phyloP scores from a whole-genome alignment of 345 rosid genomes.

The Corchorus capsularis region DNA sequence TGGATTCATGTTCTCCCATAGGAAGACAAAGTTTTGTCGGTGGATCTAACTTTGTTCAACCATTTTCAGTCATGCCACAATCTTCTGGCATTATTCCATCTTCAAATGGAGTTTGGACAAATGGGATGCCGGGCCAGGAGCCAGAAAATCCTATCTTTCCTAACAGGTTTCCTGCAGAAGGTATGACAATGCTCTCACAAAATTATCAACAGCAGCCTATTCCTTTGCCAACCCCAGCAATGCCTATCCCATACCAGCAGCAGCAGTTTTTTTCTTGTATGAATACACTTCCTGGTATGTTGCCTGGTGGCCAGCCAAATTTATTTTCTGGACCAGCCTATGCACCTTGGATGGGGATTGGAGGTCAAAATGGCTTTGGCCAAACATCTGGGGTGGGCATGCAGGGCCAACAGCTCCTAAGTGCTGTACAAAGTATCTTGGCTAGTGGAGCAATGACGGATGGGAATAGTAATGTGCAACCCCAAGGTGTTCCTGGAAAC shows the following conservation, averaged over 20 bases:
- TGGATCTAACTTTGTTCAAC: constrained; percentile 36
- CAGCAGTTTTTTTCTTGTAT: constrained; percentile 55
- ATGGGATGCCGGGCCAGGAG: constrained; percentile 36
- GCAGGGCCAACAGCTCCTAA: constrained; percentile 28
- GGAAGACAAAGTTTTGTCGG: constrained; percentile 31
- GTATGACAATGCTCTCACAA: constrained; percentile 49
- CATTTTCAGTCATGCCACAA: constrained; percentile 40
- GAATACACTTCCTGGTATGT: constrained; percentile 38
- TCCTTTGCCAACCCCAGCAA: constrained; percentile 35
- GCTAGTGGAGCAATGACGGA: constrained; percentile 11
- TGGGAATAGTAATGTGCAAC: constrained; percentile 27
- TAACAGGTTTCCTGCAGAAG: constrained; percentile 44
- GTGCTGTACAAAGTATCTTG: constrained; percentile 29
- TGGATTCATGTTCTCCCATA: constrained; percentile 29
- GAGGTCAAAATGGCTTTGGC: constrained; percentile 55
- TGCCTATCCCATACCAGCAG: constrained; percentile 30
- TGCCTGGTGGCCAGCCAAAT: constrained; percentile 51
- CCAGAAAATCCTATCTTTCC: constrained; percentile 31
- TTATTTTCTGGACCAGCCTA: constrained; percentile 39
- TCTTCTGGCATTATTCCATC: constrained; percentile 33
- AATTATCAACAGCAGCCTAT: constrained; percentile 50
- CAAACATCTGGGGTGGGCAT: constrained; percentile 49
- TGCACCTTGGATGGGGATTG: constrained; percentile 51
- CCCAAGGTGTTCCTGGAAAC: constrained; percentile 15
- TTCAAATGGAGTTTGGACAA: constrained; percentile 41